Evolutionary conservation across 176 grass and related monocot species (phyloP).

Genomic region (Eremochloa ophiuroides): DNA sequence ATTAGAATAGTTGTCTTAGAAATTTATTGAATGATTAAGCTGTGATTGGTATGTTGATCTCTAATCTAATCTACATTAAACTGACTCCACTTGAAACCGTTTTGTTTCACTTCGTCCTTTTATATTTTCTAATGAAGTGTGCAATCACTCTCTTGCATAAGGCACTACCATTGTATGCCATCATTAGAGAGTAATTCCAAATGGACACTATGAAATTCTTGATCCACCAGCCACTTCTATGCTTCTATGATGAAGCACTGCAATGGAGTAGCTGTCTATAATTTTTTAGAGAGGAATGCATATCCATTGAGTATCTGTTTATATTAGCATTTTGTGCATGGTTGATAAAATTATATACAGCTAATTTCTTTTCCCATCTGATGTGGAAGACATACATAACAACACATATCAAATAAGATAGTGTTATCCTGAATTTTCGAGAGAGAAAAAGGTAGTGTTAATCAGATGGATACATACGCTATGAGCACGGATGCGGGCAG

Average conservation of each 20-base stretch:
- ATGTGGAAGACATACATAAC: neutral
- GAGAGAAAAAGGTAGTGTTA: neutral
- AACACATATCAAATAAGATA: neutral
- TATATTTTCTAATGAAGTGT: neutral
- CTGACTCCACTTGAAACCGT: neutral
- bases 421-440: neutral
- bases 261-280: neutral
- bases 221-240: neutral
- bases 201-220: neutral
- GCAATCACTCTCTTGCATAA: neutral
- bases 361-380: neutral
- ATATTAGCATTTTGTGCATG: neutral
- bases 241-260: neutral
- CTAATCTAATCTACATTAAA: neutral
- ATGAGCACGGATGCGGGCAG: slow-evolving; percentile 59
- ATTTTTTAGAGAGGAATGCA: too few species aligned
- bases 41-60: neutral
- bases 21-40: slow-evolving; percentile 5
- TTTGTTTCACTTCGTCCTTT: neutral
- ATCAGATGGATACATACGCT: slow-evolving; percentile 32
- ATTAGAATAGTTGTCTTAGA: neutral
- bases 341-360: neutral
- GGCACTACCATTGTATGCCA: neutral
- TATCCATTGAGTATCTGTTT: neutral
- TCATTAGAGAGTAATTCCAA: neutral